These are phyloP conservation scores for Pseudogymnoascus sp. DNA, from an alignment of 2,329 filamentous ascomycete genomes.

Conservation along the genomic window DNA sequence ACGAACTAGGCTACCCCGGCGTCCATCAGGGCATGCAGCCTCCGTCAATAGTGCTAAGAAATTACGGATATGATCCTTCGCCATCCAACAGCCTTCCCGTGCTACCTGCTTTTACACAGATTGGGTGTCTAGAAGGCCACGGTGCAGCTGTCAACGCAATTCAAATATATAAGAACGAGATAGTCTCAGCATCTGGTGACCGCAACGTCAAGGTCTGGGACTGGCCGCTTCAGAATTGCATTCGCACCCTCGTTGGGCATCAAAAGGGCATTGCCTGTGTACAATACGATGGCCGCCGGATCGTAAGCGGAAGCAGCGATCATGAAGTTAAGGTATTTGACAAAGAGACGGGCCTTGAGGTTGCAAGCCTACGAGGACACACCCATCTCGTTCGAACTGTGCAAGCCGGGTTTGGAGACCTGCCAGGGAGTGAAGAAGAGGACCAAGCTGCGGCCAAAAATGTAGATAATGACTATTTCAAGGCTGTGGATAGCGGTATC, in stretches of 20 bases:
- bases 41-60: slow-evolving; percentile 42
- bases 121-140: slow-evolving; percentile 76
- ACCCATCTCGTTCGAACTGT: slow-evolving; percentile 82
- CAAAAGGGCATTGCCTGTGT: slow-evolving; percentile 95
- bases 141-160: slow-evolving; percentile 92
- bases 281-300: slow-evolving; percentile 86
- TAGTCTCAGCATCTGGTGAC: slow-evolving; percentile 93
- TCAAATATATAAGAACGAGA: slow-evolving; percentile 74
- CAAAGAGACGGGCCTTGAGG: slow-evolving; percentile 73
- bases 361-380: slow-evolving; percentile 79
- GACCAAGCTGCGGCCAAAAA: slow-evolving; percentile 64
- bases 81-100: slow-evolving; percentile 41
- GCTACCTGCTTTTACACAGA: slow-evolving; percentile 61
- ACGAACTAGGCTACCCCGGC: slow-evolving; percentile 48
- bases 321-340: slow-evolving; percentile 96
- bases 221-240: slow-evolving; percentile 68
- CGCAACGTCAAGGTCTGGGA: slow-evolving; percentile 93
- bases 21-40: slow-evolving; percentile 37
- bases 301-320: slow-evolving; percentile 93
- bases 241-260: slow-evolving; percentile 75
- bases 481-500: slow-evolving; percentile 44
- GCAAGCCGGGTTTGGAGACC: slow-evolving; percentile 87
- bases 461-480: slow-evolving; percentile 67
- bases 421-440: slow-evolving; percentile 70
- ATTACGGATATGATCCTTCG: slow-evolving; percentile 44